A percentile compares a stretch with the other conserved stretches of the same genome.
Conservation (phyloP, 1,139 yeast genomes). For the Chernovozyma sophiae-reginae region DNA sequence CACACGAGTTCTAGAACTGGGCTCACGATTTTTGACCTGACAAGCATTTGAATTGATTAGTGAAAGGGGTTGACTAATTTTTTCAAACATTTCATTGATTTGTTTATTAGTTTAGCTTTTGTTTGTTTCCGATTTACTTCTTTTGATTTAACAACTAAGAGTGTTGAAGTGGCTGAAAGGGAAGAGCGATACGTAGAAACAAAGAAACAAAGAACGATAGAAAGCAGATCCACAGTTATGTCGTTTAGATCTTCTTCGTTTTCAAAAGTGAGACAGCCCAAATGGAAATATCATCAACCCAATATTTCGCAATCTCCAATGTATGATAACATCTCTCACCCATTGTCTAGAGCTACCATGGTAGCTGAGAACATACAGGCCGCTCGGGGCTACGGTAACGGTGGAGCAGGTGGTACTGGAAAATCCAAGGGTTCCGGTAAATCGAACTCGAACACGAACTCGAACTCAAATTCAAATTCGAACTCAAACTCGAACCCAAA, state of each 20-base stretch:
- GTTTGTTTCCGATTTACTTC: too few relatives aligned
- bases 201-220: neutral
- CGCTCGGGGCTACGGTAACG: constrained; percentile 2
- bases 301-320: constrained; percentile 20
- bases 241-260: constrained; percentile 22
- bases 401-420: too few relatives aligned
- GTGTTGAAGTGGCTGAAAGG: too few relatives aligned
- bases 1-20: neutral
- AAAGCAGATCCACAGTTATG: constrained; percentile 13
- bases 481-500: neutral
- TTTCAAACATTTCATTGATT: too few relatives aligned
- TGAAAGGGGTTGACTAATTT: too few relatives aligned
- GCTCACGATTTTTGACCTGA: too few relatives aligned
- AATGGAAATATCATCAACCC: constrained; percentile 13
- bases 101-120: too few relatives aligned
- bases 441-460: neutral
- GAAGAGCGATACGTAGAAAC: too few relatives aligned
- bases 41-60: too few relatives aligned
- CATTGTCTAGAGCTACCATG: constrained; percentile 39
- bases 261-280: constrained; percentile 10
- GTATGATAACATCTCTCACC: constrained; percentile 37
- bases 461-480: too few relatives aligned
- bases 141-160: too few relatives aligned
- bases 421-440: neutral
- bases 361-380: constrained; percentile 31